A percentile compares a stretch with the other conserved stretches of the same genome.
Evolutionary conservation across 352 stramenopile genomes (phyloP).

Genomic region (Blastocystis sp.): DNA sequence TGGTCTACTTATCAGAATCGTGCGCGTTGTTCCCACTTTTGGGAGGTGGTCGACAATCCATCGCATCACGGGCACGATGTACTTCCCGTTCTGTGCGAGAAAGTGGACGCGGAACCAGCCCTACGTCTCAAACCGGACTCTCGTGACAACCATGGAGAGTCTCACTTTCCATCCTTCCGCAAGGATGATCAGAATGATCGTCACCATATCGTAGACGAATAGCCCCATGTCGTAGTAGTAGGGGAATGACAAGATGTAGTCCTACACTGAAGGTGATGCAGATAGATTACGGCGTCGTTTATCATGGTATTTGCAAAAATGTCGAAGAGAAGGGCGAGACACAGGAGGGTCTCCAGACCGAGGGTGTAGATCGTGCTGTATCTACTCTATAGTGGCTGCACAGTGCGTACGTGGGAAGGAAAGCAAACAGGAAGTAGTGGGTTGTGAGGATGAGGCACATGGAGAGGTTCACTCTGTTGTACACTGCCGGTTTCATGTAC

Average conservation of each 20-base stretch:
- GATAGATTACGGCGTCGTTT: conserved; percentile 20
- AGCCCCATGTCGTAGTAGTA: conserved; percentile 63
- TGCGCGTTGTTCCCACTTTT: neutral
- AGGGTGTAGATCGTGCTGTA: neutral
- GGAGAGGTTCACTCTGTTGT: neutral
- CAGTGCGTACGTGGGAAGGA: neutral
- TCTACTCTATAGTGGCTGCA: neutral
- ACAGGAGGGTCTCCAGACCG: conserved; percentile 22
- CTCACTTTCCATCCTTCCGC: conserved; percentile 1
- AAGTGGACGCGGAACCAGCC: conserved; percentile 56
- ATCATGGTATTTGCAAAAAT: conserved; percentile 51
- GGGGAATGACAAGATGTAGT: conserved; percentile 35
- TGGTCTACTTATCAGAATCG: too few relatives aligned
- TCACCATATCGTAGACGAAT: conserved; percentile 55
- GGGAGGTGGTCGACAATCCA: neutral
- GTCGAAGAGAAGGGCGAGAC: conserved; percentile 29
- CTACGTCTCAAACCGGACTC: neutral
- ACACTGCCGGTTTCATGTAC: neutral
- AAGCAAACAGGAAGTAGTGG: neutral
- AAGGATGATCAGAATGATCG: conserved; percentile 23
- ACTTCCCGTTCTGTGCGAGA: conserved; percentile 22
- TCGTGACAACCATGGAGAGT: conserved; percentile 3
- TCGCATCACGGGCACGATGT: conserved; percentile 5
- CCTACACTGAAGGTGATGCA: neutral
- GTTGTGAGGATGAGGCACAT: neutral